A percentile compares a stretch with the other conserved stretches of the same genome.
Conservation (phyloP, 768 basidiomycete species). For the Rhodocollybia butyracea region DNA sequence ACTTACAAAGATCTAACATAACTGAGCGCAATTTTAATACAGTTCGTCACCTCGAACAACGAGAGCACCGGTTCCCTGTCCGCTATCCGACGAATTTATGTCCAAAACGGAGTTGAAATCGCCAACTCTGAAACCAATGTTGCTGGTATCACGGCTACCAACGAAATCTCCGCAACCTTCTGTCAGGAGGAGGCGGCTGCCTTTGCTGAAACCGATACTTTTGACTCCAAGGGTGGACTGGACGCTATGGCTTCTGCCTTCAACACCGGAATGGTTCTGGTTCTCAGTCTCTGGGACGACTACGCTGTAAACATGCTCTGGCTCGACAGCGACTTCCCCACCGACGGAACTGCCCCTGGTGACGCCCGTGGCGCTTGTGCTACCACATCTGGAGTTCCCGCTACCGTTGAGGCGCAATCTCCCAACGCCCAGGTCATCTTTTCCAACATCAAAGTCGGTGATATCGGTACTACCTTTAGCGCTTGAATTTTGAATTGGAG, state of each 20-base stretch:
- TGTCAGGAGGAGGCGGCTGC: conserved; percentile 27
- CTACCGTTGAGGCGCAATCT: conserved; percentile 26
- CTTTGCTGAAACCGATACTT: conserved; percentile 35
- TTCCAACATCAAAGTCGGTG: conserved; percentile 38
- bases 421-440: conserved; percentile 27
- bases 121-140: conserved; percentile 34
- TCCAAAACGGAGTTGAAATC: conserved; percentile 40
- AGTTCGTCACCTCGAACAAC: conserved; percentile 37
- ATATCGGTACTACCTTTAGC: conserved; percentile 32
- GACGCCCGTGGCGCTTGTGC: conserved; percentile 33
- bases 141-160: conserved; percentile 24
- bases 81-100: conserved; percentile 41
- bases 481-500: no score
- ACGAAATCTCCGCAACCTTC: conserved; percentile 39
- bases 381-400: conserved; percentile 30
- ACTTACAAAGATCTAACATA: no score
- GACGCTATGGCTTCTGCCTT: conserved; percentile 19
- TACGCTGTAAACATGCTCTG: conserved; percentile 10
- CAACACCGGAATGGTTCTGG: conserved; percentile 29
- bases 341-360: conserved; percentile 16
- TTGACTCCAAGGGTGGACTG: conserved; percentile 30
- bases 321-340: conserved; percentile 32
- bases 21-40: no score
- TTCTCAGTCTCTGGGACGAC: conserved; percentile 30
- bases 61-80: conserved; percentile 32